phyloP scores from a whole-genome alignment of 768 basidiomycete genomes.

The Amanita rimosa region DNA sequence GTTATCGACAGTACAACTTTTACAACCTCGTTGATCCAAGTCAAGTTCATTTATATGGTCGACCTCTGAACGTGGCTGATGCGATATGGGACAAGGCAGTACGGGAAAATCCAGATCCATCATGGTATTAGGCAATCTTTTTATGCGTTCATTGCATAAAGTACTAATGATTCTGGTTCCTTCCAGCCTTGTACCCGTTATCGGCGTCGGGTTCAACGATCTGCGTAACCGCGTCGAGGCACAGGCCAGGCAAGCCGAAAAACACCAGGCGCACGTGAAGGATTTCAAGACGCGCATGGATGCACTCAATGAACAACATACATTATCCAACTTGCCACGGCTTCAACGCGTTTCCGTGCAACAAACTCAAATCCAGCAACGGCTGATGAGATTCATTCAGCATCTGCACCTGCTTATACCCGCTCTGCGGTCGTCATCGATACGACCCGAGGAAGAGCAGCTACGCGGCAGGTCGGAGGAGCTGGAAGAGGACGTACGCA shows the following conservation, averaged over 20 bases:
- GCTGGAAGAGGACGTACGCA: conserved; percentile 60
- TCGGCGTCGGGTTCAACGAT: conserved; percentile 77
- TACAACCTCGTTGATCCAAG: conserved; percentile 75
- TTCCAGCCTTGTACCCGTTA: conserved; percentile 61
- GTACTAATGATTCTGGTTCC: neutral
- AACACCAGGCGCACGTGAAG: conserved; percentile 60
- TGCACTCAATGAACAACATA: conserved; percentile 48
- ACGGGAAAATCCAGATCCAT: conserved; percentile 73
- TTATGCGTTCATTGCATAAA: neutral
- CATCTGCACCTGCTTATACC: conserved; percentile 77
- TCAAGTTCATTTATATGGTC: conserved; percentile 52
- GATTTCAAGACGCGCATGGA: conserved; percentile 59
- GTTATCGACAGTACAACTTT: conserved; percentile 51
- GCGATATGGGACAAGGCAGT: conserved; percentile 69
- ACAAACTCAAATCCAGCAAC: conserved; percentile 62
- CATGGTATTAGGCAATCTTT: conserved; percentile 34
- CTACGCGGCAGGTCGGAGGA: conserved; percentile 62
- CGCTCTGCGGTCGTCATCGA: conserved; percentile 58
- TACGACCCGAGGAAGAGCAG: conserved; percentile 73
- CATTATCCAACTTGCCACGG: conserved; percentile 56
- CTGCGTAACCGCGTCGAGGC: conserved; percentile 69
- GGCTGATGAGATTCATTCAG: conserved; percentile 57
- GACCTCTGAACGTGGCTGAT: conserved; percentile 63
- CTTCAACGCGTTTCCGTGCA: conserved; percentile 48
- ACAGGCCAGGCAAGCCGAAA: conserved; percentile 52